Percentiles rank a stretch among this genome's conserved stretches.
These are phyloP conservation scores for Colletotrichum coccodes DNA, from an alignment of 2,329 filamentous ascomycete genomes.

Conservation along the genomic window DNA sequence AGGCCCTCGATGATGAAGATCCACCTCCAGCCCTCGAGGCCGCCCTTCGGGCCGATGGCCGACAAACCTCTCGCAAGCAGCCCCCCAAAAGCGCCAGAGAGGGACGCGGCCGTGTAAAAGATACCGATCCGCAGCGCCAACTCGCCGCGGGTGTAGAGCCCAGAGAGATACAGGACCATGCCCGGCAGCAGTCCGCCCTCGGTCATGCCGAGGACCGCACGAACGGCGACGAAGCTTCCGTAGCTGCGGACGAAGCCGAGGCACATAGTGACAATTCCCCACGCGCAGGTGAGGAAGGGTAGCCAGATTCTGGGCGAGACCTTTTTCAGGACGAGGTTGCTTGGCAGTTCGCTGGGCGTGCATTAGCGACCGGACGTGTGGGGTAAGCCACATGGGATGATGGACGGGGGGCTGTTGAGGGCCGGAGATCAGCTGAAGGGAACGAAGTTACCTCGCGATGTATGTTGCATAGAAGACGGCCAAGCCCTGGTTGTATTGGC, in stretches of 20 bases:
- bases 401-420: not conserved
- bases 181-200: conserved; percentile 75
- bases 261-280: conserved; percentile 69
- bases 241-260: conserved; percentile 64
- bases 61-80: conserved; percentile 70
- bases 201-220: conserved; percentile 69
- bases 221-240: conserved; percentile 68
- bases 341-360: conserved; percentile 65
- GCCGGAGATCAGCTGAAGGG: not conserved
- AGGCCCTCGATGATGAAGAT: conserved; percentile 71
- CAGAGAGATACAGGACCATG: conserved; percentile 74
- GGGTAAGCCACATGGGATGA: not conserved
- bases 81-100: conserved; percentile 73
- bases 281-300: conserved; percentile 63
- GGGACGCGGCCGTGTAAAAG: conserved; percentile 74
- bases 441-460: conserved; percentile 58
- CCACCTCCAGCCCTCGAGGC: conserved; percentile 68
- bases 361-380: conserved; percentile 14
- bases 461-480: conserved; percentile 74
- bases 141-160: conserved; percentile 69
- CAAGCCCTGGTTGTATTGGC: conserved; percentile 72
- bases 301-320: conserved; percentile 70
- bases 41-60: conserved; percentile 65
- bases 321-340: conserved; percentile 71
- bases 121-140: conserved; percentile 72